phyloP scores from a whole-genome alignment of 768 basidiomycete species.

The Leccinum disarticulatum region DNA sequence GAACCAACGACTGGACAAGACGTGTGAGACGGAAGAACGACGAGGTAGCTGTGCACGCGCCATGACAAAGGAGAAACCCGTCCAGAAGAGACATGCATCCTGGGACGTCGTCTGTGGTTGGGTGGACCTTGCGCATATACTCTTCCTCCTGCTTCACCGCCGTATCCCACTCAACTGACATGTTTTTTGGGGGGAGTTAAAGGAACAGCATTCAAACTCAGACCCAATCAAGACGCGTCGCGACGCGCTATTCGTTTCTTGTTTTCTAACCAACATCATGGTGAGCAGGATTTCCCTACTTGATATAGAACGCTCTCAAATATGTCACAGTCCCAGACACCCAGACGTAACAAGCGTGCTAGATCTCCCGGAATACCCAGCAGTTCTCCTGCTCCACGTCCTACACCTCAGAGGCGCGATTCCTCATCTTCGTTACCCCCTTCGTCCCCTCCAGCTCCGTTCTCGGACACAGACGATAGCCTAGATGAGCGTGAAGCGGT shows the following conservation, averaged over 20 bases:
- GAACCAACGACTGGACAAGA: slow-evolving; percentile 60
- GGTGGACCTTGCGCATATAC: slow-evolving; percentile 64
- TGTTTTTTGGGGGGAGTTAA: too few species aligned
- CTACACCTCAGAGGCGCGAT: slow-evolving; percentile 49
- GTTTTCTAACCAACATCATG: slow-evolving; percentile 34
- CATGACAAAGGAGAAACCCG: slow-evolving; percentile 68
- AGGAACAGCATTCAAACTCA: slow-evolving; percentile 41
- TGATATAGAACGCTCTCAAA: not conserved
- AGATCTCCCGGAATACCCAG: slow-evolving; percentile 53
- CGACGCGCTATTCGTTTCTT: slow-evolving; percentile 40
- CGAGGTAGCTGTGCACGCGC: slow-evolving; percentile 34
- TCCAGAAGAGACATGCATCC: slow-evolving; percentile 77
- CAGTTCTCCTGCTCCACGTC: slow-evolving; percentile 44
- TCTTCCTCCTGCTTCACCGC: slow-evolving; percentile 67
- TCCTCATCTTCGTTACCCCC: slow-evolving; percentile 81
- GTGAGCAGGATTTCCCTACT: slow-evolving; percentile 27
- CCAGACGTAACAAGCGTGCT: slow-evolving; percentile 62
- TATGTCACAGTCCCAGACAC: slow-evolving; percentile 37
- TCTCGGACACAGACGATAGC: slow-evolving; percentile 86
- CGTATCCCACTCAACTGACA: slow-evolving; percentile 47
- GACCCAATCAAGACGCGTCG: slow-evolving; percentile 40
- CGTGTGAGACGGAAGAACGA: slow-evolving; percentile 12
- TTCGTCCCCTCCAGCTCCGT: slow-evolving; percentile 78
- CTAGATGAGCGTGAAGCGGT: slow-evolving; percentile 69
- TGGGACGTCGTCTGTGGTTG: slow-evolving; percentile 77